Conservation (phyloP, 495 filamentous ascomycete species). For the Talaromyces borbonicus region DNA sequence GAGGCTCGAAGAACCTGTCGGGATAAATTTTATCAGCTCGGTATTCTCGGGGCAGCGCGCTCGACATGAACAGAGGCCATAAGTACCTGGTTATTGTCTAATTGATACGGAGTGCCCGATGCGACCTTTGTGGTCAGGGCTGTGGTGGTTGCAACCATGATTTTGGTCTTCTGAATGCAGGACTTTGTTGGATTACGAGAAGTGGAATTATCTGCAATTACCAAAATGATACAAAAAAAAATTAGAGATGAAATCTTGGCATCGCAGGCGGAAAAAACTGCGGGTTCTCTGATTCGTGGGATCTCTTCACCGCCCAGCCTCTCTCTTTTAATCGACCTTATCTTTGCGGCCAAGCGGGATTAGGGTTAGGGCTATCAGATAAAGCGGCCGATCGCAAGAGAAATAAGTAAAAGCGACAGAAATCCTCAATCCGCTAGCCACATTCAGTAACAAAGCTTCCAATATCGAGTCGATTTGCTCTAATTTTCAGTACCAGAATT, state of each 20-base stretch:
- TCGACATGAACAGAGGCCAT: neutral
- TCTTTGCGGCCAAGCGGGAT: neutral
- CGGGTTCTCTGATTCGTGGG: neutral
- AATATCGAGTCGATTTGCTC: no score
- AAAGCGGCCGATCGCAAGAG: no score
- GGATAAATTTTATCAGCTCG: constrained; percentile 6
- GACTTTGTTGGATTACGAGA: neutral
- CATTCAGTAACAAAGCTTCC: no score
- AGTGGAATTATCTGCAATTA: neutral
- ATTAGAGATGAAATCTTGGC: constrained; percentile 3
- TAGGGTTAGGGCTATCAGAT: neutral
- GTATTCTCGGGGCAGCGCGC: neutral
- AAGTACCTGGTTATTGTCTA: constrained; percentile 58
- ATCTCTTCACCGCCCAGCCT: neutral
- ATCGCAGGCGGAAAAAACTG: neutral
- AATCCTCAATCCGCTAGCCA: no score
- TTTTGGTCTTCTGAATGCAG: constrained; percentile 10
- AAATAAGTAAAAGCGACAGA: no score
- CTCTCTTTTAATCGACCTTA: neutral
- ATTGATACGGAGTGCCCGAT: constrained; percentile 50
- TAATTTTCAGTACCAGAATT: no score
- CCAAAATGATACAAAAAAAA: constrained; percentile 4
- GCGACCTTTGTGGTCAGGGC: constrained; percentile 41
- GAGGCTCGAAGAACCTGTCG: constrained; percentile 66
- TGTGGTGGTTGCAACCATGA: constrained; percentile 35